Conservation (phyloP, 148 eudicot genomes). For the Rhododendron williamsianum region DNA sequence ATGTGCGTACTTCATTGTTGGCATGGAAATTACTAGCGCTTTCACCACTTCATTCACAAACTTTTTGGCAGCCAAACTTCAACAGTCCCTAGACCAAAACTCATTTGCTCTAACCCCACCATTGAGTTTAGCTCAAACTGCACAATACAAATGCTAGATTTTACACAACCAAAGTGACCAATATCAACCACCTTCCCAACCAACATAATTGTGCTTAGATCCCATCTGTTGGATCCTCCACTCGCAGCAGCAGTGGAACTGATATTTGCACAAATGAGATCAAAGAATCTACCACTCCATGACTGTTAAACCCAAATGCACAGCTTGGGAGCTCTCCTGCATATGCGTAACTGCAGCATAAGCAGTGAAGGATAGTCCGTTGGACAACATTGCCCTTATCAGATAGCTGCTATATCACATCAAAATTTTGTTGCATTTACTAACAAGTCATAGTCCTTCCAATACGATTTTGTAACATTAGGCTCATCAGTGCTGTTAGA, state of each 20-base stretch:
- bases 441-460: too few relatives aligned
- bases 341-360: too few relatives aligned
- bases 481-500: too few relatives aligned
- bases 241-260: background rate
- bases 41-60: background rate
- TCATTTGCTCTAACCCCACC: background rate
- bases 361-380: too few relatives aligned
- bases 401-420: too few relatives aligned
- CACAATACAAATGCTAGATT: slow-evolving; percentile 5
- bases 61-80: slow-evolving; percentile 54
- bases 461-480: too few relatives aligned
- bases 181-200: slow-evolving; percentile 15
- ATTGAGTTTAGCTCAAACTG: background rate
- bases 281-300: too few relatives aligned
- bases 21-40: background rate
- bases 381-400: too few relatives aligned
- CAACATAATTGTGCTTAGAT: background rate
- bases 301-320: too few relatives aligned
- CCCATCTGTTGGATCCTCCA: background rate
- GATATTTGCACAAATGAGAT: background rate
- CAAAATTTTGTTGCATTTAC: too few relatives aligned
- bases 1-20: background rate
- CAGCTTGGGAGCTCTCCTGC: too few relatives aligned
- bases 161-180: background rate
- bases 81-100: slow-evolving; percentile 25